Evolutionary conservation across 148 eudicot species (phyloP).

Genomic region (Amaranthus cruentus): DNA sequence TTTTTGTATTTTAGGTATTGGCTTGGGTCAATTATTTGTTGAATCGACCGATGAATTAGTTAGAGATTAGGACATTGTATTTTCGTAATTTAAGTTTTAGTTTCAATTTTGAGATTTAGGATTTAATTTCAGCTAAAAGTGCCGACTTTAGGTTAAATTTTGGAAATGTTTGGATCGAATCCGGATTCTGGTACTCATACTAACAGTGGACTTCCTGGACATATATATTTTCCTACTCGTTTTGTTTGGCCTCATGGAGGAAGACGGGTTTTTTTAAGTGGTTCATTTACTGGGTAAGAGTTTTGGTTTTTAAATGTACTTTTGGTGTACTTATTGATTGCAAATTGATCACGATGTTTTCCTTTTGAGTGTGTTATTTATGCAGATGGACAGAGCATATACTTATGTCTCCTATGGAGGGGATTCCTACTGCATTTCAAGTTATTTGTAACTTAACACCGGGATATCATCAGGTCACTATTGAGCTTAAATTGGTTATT

Average conservation of each 20-base stretch:
- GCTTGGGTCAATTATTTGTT: conserved; percentile 22
- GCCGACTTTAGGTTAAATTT: not conserved
- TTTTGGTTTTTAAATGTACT: not conserved
- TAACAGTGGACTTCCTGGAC: conserved; percentile 22
- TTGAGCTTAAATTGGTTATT: not conserved
- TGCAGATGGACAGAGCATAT: conserved; percentile 57
- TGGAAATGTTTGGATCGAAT: conserved; percentile 38
- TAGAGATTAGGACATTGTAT: conserved; percentile 26
- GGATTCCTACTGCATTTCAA: conserved; percentile 60
- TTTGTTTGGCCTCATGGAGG: conserved; percentile 44
- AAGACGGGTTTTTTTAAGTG: conserved; percentile 39
- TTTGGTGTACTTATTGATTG: not conserved
- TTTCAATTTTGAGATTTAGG: not conserved
- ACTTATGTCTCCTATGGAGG: conserved; percentile 69
- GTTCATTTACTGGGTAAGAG: conserved; percentile 45
- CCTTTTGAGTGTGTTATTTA: not conserved
- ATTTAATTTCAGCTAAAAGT: not conserved
- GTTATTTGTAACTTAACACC: conserved; percentile 56
- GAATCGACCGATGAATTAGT: conserved; percentile 15
- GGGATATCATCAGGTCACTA: conserved; percentile 56
- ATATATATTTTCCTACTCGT: conserved; percentile 24
- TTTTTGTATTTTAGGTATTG: not conserved
- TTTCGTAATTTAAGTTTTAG: conserved; percentile 11
- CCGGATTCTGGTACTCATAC: conserved; percentile 29
- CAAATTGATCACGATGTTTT: not conserved